Conservation (phyloP, 73 alveolate genomes). For the Urostyla sp. region DNA sequence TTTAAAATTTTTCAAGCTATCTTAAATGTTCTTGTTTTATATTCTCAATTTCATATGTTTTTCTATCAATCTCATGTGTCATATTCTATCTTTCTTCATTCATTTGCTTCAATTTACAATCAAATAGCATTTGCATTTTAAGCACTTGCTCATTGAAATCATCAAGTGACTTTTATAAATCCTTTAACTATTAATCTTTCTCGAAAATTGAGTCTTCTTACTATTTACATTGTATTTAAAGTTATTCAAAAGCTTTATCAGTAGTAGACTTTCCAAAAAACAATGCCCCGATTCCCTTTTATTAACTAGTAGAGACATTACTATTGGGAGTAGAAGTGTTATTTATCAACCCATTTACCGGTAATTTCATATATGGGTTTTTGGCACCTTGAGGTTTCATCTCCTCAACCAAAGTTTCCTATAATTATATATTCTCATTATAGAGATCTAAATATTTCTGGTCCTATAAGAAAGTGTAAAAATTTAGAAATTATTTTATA, state of each 20-base stretch:
- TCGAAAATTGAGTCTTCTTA: neutral
- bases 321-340: neutral
- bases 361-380: no score
- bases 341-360: no score
- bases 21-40: neutral
- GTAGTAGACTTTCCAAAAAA: no score
- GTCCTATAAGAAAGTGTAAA: conserved; percentile 7
- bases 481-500: neutral
- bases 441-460: neutral
- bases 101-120: neutral
- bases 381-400: no score
- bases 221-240: neutral
- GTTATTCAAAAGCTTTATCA: conserved; percentile 1
- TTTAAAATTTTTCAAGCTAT: neutral
- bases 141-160: neutral
- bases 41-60: neutral
- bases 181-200: conserved; percentile 1
- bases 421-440: conserved; percentile 29
- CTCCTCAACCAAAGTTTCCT: conserved; percentile 41
- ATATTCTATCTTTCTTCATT: neutral
- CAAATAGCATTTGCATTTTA: neutral
- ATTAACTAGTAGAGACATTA: no score
- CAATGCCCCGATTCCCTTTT: no score
- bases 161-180: neutral
- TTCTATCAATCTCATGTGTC: neutral